phyloP scores from a whole-genome alignment of 768 basidiomycete genomes.

The Tylopilus plumbeoviolaceoides region DNA sequence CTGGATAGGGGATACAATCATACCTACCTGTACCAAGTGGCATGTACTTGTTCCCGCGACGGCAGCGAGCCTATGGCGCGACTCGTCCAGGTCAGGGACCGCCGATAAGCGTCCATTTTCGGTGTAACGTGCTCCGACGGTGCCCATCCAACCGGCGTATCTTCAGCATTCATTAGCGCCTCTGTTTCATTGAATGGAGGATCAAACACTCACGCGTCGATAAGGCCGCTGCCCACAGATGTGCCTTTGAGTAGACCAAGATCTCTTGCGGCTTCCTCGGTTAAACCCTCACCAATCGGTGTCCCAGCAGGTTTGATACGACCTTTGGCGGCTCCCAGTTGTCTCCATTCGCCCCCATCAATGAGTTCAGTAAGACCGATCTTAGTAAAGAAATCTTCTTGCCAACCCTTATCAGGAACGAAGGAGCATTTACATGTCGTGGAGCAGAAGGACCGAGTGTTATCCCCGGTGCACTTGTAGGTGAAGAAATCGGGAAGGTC shows the following conservation, averaged over 20 bases:
- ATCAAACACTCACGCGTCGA: conserved; percentile 72
- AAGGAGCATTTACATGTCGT: conserved; percentile 96
- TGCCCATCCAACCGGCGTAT: conserved; percentile 97
- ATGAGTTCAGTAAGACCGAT: conserved; percentile 79
- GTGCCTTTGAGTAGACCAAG: conserved; percentile 84
- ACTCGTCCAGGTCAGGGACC: conserved; percentile 67
- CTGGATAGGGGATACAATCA: background rate
- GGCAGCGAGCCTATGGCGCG: conserved; percentile 78
- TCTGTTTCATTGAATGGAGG: background rate
- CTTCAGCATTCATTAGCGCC: conserved; percentile 30
- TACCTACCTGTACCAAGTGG: conserved; percentile 78
- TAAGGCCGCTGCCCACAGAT: conserved; percentile 89
- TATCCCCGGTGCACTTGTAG: conserved; percentile 76
- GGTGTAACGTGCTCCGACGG: conserved; percentile 74
- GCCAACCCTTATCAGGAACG: conserved; percentile 86
- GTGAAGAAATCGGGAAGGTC: conserved; percentile 97
- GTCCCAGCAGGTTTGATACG: conserved; percentile 74
- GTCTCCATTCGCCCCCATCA: conserved; percentile 57
- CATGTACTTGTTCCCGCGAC: conserved; percentile 97
- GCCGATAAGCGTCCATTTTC: conserved; percentile 50
- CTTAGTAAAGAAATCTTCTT: conserved; percentile 76
- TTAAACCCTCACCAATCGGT: conserved; percentile 83
- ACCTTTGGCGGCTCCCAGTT: conserved; percentile 66
- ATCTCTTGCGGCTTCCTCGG: conserved; percentile 73
- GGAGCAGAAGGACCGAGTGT: conserved; percentile 83